Conservation (phyloP, 148 eudicot species). For the Mesembryanthemum crystallinum region DNA sequence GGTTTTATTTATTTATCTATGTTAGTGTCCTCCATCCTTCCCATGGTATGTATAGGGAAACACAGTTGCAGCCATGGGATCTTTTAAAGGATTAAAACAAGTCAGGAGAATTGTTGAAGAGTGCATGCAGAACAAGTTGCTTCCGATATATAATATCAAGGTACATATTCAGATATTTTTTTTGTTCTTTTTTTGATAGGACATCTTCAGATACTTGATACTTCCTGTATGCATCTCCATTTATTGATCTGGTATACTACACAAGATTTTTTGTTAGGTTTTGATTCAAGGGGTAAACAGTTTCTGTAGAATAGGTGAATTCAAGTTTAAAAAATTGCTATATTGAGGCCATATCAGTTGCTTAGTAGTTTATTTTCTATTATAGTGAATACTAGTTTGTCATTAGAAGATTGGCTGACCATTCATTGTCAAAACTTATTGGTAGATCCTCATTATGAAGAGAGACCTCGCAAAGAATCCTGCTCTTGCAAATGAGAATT, state of each 20-base stretch:
- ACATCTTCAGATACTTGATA: not conserved
- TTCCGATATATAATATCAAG: slow-evolving; percentile 79
- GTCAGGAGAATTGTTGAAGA: slow-evolving; percentile 80
- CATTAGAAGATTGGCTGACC: not conserved
- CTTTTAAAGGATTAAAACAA: slow-evolving; percentile 92
- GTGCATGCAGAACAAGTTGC: slow-evolving; percentile 84
- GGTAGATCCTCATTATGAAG: slow-evolving; percentile 75
- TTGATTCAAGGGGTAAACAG: too few relatives aligned
- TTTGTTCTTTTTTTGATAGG: too few relatives aligned
- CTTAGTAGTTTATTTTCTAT: not conserved
- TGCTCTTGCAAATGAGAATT: slow-evolving; percentile 81
- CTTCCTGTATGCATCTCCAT: not conserved
- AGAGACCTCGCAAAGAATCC: slow-evolving; percentile 74
- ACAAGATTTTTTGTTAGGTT: too few relatives aligned
- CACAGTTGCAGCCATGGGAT: slow-evolving; percentile 96
- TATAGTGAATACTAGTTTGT: not conserved
- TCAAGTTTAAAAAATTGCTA: too few relatives aligned
- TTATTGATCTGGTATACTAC: too few relatives aligned
- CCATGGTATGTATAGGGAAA: slow-evolving; percentile 53
- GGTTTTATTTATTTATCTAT: not conserved
- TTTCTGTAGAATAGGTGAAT: too few relatives aligned
- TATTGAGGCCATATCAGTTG: too few relatives aligned
- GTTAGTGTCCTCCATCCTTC: not conserved
- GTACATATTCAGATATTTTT: slow-evolving; percentile 67
- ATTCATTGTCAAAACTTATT: not conserved